Evolutionary conservation across 257 asterid species (phyloP).

Genomic region (Verbascum thapsus): DNA sequence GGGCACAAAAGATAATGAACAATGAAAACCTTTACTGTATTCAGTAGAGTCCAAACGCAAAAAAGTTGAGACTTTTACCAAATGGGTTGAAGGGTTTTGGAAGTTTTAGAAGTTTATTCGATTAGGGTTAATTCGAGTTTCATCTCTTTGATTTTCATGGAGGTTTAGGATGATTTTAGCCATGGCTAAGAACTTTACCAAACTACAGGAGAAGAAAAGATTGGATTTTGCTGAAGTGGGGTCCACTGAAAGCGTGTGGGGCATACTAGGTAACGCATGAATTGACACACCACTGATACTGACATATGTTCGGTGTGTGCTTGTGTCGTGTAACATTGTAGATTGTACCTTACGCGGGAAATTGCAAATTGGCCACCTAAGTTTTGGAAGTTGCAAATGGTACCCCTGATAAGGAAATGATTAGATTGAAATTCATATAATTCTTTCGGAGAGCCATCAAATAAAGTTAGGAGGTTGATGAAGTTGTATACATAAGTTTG

Average conservation of each 20-base stretch:
- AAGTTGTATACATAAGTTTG: no score
- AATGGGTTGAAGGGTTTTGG: neutral
- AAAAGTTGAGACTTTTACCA: neutral
- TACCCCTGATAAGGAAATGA: no score
- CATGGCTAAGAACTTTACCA: constrained; percentile 10
- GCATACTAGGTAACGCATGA: constrained; percentile 22
- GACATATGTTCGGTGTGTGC: no score
- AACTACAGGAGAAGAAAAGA: neutral
- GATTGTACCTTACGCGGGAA: no score
- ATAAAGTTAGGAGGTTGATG: no score
- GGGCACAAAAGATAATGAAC: constrained; percentile 16
- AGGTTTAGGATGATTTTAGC: neutral
- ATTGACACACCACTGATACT: neutral
- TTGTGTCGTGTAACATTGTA: no score
- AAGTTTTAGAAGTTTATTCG: neutral
- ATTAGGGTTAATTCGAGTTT: constrained; percentile 9
- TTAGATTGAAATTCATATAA: no score
- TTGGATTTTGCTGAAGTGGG: neutral
- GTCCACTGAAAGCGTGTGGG: constrained; percentile 36
- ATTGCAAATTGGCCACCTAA: no score
- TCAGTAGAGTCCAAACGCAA: constrained; percentile 24
- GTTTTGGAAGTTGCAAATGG: no score
- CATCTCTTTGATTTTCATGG: neutral
- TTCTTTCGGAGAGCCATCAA: no score
- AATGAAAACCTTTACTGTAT: neutral